A percentile compares a stretch with the other conserved stretches of the same genome.
Conservation (phyloP, 495 filamentous ascomycete genomes). For the Lophium mytilinum region DNA sequence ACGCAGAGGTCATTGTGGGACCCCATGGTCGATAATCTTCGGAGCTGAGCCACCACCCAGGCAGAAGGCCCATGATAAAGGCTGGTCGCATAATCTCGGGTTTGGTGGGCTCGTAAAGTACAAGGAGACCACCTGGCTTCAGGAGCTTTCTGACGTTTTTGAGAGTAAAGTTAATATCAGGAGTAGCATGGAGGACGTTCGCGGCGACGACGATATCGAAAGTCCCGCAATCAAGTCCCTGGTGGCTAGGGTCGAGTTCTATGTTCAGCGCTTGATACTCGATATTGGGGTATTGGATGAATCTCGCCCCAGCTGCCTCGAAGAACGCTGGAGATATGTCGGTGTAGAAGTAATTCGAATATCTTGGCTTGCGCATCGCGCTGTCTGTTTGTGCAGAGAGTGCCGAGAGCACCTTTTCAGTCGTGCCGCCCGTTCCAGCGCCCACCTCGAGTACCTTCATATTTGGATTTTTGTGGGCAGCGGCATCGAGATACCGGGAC, state of each 20-base stretch:
- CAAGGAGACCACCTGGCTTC: background rate
- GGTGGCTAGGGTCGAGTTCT: background rate
- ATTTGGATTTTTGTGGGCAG: background rate
- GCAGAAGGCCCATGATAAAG: background rate
- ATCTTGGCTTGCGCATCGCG: background rate
- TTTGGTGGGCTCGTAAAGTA: background rate
- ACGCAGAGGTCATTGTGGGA: background rate
- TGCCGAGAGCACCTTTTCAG: background rate
- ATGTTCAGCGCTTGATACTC: background rate
- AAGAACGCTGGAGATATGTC: background rate
- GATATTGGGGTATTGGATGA: background rate
- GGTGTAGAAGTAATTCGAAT: background rate
- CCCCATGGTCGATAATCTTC: background rate
- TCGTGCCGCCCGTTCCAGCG: background rate
- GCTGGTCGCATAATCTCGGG: background rate
- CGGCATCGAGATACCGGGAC: background rate
- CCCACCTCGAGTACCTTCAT: background rate
- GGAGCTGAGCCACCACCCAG: conserved; percentile 1
- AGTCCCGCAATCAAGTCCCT: background rate
- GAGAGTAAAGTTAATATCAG: background rate
- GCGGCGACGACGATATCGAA: background rate
- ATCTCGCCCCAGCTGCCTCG: background rate
- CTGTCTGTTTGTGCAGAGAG: background rate
- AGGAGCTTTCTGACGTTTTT: background rate
- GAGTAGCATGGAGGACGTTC: background rate